Conservation (phyloP, 805 yeast species). For the Dipodascopsis uninucleata region DNA sequence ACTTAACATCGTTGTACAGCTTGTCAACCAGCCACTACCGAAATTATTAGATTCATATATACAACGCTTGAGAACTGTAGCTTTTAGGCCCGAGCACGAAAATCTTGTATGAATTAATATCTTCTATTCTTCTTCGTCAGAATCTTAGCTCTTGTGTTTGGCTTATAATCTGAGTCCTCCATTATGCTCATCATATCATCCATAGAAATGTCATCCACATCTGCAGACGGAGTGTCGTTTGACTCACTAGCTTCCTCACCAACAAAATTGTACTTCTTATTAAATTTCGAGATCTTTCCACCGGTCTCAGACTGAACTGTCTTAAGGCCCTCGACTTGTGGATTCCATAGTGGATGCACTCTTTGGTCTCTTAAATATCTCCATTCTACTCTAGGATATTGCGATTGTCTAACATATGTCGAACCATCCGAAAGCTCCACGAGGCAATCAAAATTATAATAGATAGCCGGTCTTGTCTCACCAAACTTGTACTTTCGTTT, state of each 20-base stretch:
- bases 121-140: constrained; percentile 7
- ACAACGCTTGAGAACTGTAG: too few relatives aligned
- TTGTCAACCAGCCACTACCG: too few relatives aligned
- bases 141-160: constrained; percentile 13
- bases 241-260: too few relatives aligned
- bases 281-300: constrained; percentile 22
- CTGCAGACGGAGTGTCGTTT: too few relatives aligned
- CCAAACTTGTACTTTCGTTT: constrained; percentile 47
- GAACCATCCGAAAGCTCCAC: constrained; percentile 96
- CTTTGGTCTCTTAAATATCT: constrained; percentile 86
- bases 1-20: too few relatives aligned
- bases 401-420: constrained; percentile 75
- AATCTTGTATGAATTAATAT: too few relatives aligned
- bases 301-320: constrained; percentile 19
- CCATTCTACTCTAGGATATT: constrained; percentile 81
- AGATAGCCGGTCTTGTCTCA: constrained; percentile 89
- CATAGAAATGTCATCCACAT: neutral
- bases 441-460: constrained; percentile 79
- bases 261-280: constrained; percentile 12
- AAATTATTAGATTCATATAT: too few relatives aligned
- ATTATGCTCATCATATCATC: constrained; percentile 16
- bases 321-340: constrained; percentile 40
- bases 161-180: constrained; percentile 15
- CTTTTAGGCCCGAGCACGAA: too few relatives aligned
- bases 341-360: constrained; percentile 84